phyloP scores from a whole-genome alignment of 2,329 filamentous ascomycete genomes.

The Coniosporium tulheliwenetii region DNA sequence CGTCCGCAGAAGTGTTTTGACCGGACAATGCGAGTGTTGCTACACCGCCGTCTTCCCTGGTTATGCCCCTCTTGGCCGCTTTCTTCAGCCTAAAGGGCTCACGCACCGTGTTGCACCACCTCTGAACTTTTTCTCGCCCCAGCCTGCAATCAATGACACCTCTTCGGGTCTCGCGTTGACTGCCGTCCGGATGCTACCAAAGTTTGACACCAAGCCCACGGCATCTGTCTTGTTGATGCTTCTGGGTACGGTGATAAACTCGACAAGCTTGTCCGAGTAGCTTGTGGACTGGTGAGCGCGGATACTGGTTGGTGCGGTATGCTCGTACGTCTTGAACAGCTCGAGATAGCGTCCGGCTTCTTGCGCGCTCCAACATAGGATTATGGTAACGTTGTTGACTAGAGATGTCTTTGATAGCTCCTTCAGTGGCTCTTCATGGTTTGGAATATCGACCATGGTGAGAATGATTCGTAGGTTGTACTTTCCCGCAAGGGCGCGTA shows the following conservation, averaged over 20 bases:
- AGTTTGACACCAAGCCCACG: constrained; percentile 75
- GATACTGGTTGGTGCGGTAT: constrained; percentile 69
- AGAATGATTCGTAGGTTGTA: constrained; percentile 79
- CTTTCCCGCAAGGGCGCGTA: constrained; percentile 67
- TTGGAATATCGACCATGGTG: constrained; percentile 86
- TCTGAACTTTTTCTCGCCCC: constrained; percentile 91
- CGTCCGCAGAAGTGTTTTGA: constrained; percentile 11
- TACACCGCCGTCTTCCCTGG: constrained; percentile 13
- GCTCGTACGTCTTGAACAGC: constrained; percentile 86
- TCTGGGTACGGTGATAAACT: constrained; percentile 81
- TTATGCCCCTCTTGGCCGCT: constrained; percentile 40
- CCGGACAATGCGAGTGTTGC: constrained; percentile 5
- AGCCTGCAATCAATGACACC: constrained; percentile 70
- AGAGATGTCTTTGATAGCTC: constrained; percentile 87
- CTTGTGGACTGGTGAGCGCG: constrained; percentile 68
- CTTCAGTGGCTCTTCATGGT: constrained; percentile 78
- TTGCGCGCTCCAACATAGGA: constrained; percentile 86
- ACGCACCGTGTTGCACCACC: constrained; percentile 66
- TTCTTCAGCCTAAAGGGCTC: constrained; percentile 72
- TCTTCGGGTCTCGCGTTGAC: constrained; percentile 81
- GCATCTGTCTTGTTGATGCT: constrained; percentile 93
- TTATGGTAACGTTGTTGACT: constrained; percentile 81
- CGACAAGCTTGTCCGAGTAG: constrained; percentile 75
- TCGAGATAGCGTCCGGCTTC: constrained; percentile 92
- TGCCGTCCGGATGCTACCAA: constrained; percentile 75